Base-by-base conservation (phyloP, 495 filamentous ascomycete species). In the Trichoderma orchidacearum region DNA sequence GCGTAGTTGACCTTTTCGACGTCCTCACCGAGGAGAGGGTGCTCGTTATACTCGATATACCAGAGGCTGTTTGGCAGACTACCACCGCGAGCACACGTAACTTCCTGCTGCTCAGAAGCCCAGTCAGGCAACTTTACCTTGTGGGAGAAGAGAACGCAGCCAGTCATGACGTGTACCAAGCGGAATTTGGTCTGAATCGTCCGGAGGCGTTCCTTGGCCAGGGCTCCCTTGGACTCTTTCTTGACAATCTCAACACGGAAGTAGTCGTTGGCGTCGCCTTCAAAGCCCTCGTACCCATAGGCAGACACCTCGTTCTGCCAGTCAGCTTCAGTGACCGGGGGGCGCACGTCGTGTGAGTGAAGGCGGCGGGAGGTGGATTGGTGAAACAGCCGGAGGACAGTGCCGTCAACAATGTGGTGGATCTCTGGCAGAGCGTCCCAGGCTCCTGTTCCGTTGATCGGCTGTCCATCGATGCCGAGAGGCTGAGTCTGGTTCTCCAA, bases 251-350 rank as follows among this genome's bases (percentile, higher is more conserved):
- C 93, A 58, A 98, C 76, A 28, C 89, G 85, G 82, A 95, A 98
- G 28, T 89, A 74, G 67, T 98, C 93, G 64, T 98, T 98, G 52
- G 93, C 93, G 70, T 98, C 93, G 55, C 93, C 93, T 54, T 90
- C 80, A 64, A 98, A 98, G 7, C 94, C 94, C 68, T 95, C 90
- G 61, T 95, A 96, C 28, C 93, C 93, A 68, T 98, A 98, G 15
- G 93, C 93, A 6, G 93, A 96, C 13, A 96, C 89, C 69, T 98
- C 93, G 62, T 92, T 95, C 65, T 98, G 93, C 93, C 93, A 98
- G 5, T 98, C 93, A 3, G 89, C 92, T 65, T 98, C 93, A 21
- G 88, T 95, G 59, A 98, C 84, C 12, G 93, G 93, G n/a, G 93
- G 84, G n/a, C 93, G 89, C 53, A 92, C 86, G 68, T 97, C 91